A percentile compares a stretch with the other conserved stretches of the same genome.
These are phyloP conservation scores for Botrytis tulipae DNA, from an alignment of 2,329 filamentous ascomycete genomes.

Conservation along the genomic window DNA sequence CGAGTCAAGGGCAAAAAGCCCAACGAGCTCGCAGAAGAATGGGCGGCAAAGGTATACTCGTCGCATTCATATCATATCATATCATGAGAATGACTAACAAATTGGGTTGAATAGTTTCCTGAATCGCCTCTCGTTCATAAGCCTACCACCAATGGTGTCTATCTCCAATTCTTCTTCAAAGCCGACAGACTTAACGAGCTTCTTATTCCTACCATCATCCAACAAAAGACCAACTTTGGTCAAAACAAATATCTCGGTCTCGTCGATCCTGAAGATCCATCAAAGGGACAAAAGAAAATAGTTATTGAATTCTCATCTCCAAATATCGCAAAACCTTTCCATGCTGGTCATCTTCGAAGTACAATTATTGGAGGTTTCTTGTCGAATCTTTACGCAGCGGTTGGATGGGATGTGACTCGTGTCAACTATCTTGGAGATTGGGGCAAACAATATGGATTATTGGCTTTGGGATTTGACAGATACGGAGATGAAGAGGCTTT, in stretches of 20 bases:
- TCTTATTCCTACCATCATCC: conserved; percentile 68
- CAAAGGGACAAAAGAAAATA: conserved; percentile 48
- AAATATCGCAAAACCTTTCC: conserved; percentile 83
- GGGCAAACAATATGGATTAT: conserved; percentile 69
- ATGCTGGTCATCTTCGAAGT: conserved; percentile 70
- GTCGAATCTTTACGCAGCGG: conserved; percentile 64
- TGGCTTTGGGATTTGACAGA: conserved; percentile 71
- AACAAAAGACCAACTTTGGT: conserved; percentile 61
- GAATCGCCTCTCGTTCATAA: conserved; percentile 69
- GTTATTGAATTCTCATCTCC: conserved; percentile 83
- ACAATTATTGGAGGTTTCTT: conserved; percentile 76
- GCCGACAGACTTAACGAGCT: conserved; percentile 61
- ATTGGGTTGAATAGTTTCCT: conserved; percentile 55
- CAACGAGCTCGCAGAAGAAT: conserved; percentile 59
- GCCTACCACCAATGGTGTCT: conserved; percentile 64
- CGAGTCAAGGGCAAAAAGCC: conserved; percentile 71
- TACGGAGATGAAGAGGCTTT: conserved; percentile 74
- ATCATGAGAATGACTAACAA: conserved; percentile 20
- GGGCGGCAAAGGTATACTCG: conserved; percentile 54
- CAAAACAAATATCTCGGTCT: conserved; percentile 60
- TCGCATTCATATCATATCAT: conserved; percentile 2
- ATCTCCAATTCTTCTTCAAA: conserved; percentile 80
- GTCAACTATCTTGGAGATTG: conserved; percentile 80
- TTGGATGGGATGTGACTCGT: conserved; percentile 68
- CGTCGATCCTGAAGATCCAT: conserved; percentile 59